phyloP scores from a whole-genome alignment of 768 basidiomycete species.

The Leccinellum luteum region DNA sequence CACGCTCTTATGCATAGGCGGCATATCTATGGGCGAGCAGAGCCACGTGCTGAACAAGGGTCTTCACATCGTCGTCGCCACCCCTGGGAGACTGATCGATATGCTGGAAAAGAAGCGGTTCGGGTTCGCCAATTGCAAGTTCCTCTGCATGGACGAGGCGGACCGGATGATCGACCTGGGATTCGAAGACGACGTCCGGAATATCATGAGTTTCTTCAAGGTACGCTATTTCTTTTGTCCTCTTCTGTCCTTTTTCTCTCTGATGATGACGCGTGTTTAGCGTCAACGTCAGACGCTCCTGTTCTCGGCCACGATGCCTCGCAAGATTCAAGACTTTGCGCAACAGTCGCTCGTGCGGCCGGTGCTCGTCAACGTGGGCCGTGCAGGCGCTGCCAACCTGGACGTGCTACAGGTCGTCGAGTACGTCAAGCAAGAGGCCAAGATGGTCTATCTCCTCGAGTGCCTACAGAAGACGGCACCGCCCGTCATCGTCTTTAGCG shows the following conservation, averaged over 20 bases:
- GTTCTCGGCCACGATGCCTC: slow-evolving; percentile 99
- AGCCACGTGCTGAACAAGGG: slow-evolving; percentile 88
- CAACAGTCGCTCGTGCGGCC: slow-evolving; percentile 95
- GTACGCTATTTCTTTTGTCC: slow-evolving; percentile 38
- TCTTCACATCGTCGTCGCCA: slow-evolving; percentile 93
- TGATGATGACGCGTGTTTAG: slow-evolving; percentile 36
- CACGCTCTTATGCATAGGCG: slow-evolving; percentile 91
- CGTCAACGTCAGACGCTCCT: slow-evolving; percentile 94
- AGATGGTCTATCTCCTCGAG: slow-evolving; percentile 98
- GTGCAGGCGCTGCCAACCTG: slow-evolving; percentile 95
- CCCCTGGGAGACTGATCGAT: slow-evolving; percentile 94
- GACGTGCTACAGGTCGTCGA: slow-evolving; percentile 97
- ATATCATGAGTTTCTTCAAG: slow-evolving; percentile 99
- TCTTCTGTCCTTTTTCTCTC: neutral
- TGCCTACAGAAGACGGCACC: slow-evolving; percentile 98
- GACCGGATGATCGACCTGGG: slow-evolving; percentile 99
- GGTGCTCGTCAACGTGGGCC: slow-evolving; percentile 93
- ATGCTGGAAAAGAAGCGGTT: slow-evolving; percentile 96
- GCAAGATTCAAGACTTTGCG: slow-evolving; percentile 98
- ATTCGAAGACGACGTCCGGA: slow-evolving; percentile 97
- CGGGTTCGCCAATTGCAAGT: slow-evolving; percentile 92
- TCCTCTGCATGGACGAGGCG: slow-evolving; percentile 97
- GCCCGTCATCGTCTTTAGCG: slow-evolving; percentile 96
- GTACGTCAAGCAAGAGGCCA: slow-evolving; percentile 99
- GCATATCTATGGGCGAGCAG: slow-evolving; percentile 98